Base-by-base conservation (phyloP, 164 flowering plant species). In the Vitis amurensis region DNA sequence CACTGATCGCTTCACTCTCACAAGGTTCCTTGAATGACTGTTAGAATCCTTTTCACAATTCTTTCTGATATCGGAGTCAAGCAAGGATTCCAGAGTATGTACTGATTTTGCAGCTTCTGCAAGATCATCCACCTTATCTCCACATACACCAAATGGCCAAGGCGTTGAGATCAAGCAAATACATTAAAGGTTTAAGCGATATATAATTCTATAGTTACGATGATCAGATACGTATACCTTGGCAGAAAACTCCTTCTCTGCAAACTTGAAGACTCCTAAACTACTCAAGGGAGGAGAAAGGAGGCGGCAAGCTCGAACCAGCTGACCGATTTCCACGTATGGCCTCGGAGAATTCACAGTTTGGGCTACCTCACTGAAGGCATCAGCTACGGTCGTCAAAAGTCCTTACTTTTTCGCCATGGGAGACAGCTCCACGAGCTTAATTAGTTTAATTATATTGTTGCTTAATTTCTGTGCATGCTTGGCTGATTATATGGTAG, bases 251-350 rank as follows among this genome's bases (percentile, higher is more conserved):
- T 67, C 70, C 31, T 31, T 47, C 62, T 56, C 62, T 11, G 70
- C 70, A 37, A 67, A 67, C 70, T 67, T 67, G 62, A 67, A 67
- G 27, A 52, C 70, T 4, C 70, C 70, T 9, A 67, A 19, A 16
- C 52, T 31, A 15, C 51, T n/a, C 10, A 67, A 37, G 53, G 44
- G 61, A 44, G 62, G 70, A 3, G 70, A 67, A 12, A 67, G 31
- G 62, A 57, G 29, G 16, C 52, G 16, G 37, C 70, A 67, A 15
- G 62, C 70, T 10, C 37, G 51, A 16, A 52, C 12, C 9, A 67
- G 57, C 3, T 15, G 52, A 15, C 16, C 61, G 30, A 67, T 62
- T 16, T 67, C 62, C 30, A 67, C 47, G 16, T 55, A 13, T 44
- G 13, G 31, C 52, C 51, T 44, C 44, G 15, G 13, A 14, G 67